phyloP scores from a whole-genome alignment of 345 rosid genomes.

The Firmiana major region DNA sequence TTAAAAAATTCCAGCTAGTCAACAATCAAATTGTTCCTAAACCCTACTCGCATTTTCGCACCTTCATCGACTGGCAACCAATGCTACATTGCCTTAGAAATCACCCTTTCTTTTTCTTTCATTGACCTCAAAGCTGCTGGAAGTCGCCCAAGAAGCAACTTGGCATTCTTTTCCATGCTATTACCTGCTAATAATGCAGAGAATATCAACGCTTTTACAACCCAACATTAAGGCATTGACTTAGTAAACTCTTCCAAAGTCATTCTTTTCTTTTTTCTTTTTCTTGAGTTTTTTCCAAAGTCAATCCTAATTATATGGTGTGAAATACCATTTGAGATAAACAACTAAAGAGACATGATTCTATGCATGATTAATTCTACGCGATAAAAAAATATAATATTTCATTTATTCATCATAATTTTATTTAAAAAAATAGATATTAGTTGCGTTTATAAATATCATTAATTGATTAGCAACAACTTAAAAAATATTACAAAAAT shows the following conservation, averaged over 20 bases:
- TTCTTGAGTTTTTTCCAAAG: too few species aligned
- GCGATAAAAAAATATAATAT: neutral
- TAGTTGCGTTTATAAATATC: too few species aligned
- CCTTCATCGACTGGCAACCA: neutral
- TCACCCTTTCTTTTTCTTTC: neutral
- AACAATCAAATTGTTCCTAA: neutral
- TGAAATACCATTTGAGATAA: neutral
- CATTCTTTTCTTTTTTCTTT: too few species aligned
- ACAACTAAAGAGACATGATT: neutral
- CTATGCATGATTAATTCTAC: neutral
- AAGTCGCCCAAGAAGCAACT: slow-evolving; percentile 2
- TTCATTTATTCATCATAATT: neutral
- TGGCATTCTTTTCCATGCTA: neutral
- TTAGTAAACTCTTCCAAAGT: neutral
- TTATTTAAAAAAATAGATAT: too few species aligned
- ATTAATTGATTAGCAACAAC: too few species aligned
- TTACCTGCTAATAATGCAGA: neutral
- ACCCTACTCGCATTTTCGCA: neutral
- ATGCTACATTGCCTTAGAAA: neutral
- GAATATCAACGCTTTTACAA: neutral
- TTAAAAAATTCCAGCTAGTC: neutral
- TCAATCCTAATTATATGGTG: neutral
- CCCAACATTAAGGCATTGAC: neutral
- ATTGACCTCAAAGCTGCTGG: neutral
- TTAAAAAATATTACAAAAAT: too few species aligned